phyloP scores from a whole-genome alignment of 495 filamentous ascomycete genomes.

The Aspergillus coremiiformis region DNA sequence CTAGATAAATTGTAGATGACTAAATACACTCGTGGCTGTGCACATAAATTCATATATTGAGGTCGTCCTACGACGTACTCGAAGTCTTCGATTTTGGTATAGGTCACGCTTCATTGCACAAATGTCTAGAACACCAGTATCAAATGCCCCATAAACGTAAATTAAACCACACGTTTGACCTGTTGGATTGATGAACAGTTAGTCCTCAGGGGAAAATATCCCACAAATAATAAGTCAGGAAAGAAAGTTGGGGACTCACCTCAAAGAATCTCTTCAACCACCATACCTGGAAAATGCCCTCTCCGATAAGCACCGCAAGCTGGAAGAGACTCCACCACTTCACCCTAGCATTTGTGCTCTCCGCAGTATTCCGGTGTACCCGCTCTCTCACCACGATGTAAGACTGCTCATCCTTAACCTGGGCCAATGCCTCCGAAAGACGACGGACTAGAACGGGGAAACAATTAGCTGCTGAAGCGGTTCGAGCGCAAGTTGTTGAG shows the following conservation, averaged over 20 bases:
- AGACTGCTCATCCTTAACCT: conserved; percentile 94
- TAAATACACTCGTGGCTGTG: neutral
- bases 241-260: conserved; percentile 50
- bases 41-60: neutral
- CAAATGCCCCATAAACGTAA: conserved; percentile 4
- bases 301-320: conserved; percentile 77
- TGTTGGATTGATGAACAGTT: conserved; percentile 7
- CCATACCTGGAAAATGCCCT: conserved; percentile 98
- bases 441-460: conserved; percentile 54
- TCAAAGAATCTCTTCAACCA: conserved; percentile 99
- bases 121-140: neutral
- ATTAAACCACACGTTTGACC: conserved; percentile 42
- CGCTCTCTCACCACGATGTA: conserved; percentile 95
- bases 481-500: neutral
- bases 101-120: neutral
- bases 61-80: neutral
- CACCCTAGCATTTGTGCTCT: conserved; percentile 93
- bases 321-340: conserved; percentile 99
- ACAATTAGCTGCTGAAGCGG: conserved; percentile 8
- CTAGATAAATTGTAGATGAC: neutral
- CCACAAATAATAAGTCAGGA: too few species aligned
- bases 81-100: neutral
- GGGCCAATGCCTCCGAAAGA: conserved; percentile 75
- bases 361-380: conserved; percentile 94
- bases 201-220: neutral